Conservation (phyloP, 108 stramenopile species). For the Cyclostephanos tholiformis region DNA sequence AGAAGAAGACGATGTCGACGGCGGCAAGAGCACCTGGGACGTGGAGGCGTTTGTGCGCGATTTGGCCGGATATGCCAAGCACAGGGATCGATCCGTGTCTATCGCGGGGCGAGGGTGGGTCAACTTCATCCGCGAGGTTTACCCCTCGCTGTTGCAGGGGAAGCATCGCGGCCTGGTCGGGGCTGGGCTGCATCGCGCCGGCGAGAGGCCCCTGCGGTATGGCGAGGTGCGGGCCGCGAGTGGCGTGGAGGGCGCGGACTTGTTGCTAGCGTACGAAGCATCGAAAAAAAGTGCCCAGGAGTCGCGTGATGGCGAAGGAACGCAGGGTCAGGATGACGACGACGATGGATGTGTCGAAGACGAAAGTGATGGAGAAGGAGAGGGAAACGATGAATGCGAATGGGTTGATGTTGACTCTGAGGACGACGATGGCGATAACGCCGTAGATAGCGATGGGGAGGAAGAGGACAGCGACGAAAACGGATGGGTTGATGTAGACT, state of each 20-base stretch:
- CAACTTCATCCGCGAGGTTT: conserved; percentile 93
- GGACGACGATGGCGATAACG: conserved; percentile 51
- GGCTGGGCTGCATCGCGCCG: conserved; percentile 74
- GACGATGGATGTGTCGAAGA: conserved; percentile 37
- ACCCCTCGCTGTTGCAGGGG: conserved; percentile 89
- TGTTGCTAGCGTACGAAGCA: conserved; percentile 85
- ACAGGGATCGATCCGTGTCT: conserved; percentile 90
- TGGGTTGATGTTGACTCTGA: conserved; percentile 47
- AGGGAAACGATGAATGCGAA: conserved; percentile 43
- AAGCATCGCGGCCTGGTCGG: conserved; percentile 91
- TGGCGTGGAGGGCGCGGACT: conserved; percentile 95
- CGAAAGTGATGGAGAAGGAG: conserved; percentile 40
- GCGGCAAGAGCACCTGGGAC: conserved; percentile 56
- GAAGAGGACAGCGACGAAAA: conserved; percentile 52
- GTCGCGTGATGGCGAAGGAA: conserved; percentile 3
- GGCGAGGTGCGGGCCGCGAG: conserved; percentile 78
- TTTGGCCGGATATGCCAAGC: conserved; percentile 90
- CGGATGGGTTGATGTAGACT: conserved; percentile 50
- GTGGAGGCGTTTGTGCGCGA: conserved; percentile 96
- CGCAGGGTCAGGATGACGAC: conserved; percentile 27
- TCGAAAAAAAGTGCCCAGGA: conserved; percentile 58
- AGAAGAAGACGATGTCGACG: conserved; percentile 61
- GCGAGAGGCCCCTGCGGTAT: conserved; percentile 83
- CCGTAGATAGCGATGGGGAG: conserved; percentile 30
- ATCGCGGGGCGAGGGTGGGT: conserved; percentile 91